Evolutionary conservation across 805 yeast species (phyloP), one percentile per base, ranked within the genome.

Genomic region (Candida gorgasii): DNA sequence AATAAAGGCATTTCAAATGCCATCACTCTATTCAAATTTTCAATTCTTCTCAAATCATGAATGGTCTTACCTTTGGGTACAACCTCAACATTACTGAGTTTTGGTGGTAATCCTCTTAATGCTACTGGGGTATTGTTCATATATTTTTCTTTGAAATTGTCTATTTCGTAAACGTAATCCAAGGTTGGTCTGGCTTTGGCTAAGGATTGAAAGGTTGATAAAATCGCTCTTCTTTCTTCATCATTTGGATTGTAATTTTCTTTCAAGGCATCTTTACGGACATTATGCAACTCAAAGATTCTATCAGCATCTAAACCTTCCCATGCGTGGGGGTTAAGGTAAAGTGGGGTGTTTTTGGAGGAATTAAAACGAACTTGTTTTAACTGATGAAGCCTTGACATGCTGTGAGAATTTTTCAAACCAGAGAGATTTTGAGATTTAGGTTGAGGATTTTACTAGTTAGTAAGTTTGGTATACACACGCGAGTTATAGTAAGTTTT

Each of bases 1-100:
- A 93, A 73, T 43, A 80, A 76, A 5, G 99, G 99, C 73, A 92
- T 76, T 61, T 92, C 98, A 65, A 84, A 92, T 0, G 97, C 97
- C 8, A 95, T 88, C 33, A 88, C 73, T 54, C 97, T 77, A 57
- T 83, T 83, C 55, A 83, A 80, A 49, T 85, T 79, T 52, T 95
- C 81, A 52, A 79, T 81, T 50, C 79, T 84, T 57, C 97, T 78
- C 54, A 81, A 86, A 39, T 67, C 59, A 46, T 67, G 72, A 2
- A 69, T 67, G 11, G 62, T 61, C n/a, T 51, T 48, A 14, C 75
- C 75, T 34, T 56, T 54, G 23, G 62, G 54, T 34, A 62, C 56
- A 12, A 70, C 75, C 17, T 57, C 52, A 18, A 62, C 57, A 43
- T 67, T 69, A 48, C 68, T 59, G 45, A 52, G 54, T 48, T 58